Evolutionary conservation across 2,329 filamentous ascomycete species (phyloP).

Genomic region (Monilinia fructicola): DNA sequence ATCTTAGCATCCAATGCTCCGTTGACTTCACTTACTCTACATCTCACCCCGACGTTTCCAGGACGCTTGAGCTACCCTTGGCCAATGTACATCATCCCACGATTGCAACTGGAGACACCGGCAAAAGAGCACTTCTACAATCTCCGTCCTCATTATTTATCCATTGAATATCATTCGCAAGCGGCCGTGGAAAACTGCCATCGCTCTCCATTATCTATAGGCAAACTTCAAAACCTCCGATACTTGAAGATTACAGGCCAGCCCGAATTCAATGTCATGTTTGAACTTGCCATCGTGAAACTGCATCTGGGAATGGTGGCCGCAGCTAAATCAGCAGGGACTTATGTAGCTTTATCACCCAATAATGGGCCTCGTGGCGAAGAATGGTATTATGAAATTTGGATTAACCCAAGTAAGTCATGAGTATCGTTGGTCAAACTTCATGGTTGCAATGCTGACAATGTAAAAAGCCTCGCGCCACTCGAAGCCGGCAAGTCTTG

Average conservation of each 20-base stretch:
- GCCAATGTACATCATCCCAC: conserved; percentile 21
- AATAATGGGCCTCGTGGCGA: conserved; percentile 22
- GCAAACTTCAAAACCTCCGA: conserved; percentile 13
- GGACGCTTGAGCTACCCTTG: conserved; percentile 18
- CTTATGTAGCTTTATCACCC: conserved; percentile 12
- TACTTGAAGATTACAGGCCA: conserved; percentile 22
- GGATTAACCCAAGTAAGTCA: conserved; percentile 22
- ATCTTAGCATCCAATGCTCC: conserved; percentile 16
- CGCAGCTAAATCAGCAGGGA: conserved; percentile 14
- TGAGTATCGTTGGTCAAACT: background rate
- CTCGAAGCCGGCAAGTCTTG: conserved; percentile 2
- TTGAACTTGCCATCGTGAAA: conserved; percentile 22
- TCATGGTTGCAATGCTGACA: background rate
- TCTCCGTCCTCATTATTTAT: conserved; percentile 20
- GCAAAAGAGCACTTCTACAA: conserved; percentile 20
- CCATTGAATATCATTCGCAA: conserved; percentile 19
- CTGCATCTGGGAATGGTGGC: conserved; percentile 22
- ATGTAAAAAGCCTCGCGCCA: background rate
- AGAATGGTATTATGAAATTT: conserved; percentile 24
- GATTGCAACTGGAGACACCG: conserved; percentile 10
- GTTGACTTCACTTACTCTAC: conserved; percentile 14
- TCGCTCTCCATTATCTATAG: conserved; percentile 15
- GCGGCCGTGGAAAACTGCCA: conserved; percentile 20
- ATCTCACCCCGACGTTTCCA: conserved; percentile 18
- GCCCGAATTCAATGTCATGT: conserved; percentile 18